Base-by-base conservation (phyloP, 139 green algal genomes). In the Coccomyxa sp. region DNA sequence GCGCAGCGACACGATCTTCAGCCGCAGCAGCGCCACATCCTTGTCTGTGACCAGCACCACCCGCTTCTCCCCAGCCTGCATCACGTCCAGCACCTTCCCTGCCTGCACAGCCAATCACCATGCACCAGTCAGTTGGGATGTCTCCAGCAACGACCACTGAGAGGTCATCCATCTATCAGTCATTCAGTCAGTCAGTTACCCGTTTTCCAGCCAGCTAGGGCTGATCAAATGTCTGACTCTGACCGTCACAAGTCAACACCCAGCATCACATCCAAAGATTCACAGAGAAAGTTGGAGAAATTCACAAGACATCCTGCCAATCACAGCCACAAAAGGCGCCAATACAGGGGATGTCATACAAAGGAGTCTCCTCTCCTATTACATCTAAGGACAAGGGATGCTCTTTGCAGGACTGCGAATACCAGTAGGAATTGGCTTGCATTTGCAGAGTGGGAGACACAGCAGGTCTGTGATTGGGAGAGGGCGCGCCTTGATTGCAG, bases 41-140 rank as follows among this genome's bases (percentile, higher is more conserved):
- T 31, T 80, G 81, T 90, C 81, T 13, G 92, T 96, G 57, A 97
- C 87, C 83, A 97, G 85, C 83, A 97, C 82, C 30, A 95, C 88
- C 32, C 94, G 90, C 3, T 83, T 88, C 28, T 79, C 67, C 1
- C 89, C 86, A 13, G 90, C 87, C 31, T 89, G 88, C 77, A 97
- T 58, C 80, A 97, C 92, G 67, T 97, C 91, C 79, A 92, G 60
- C 77, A 92, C 89, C 58, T 45, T 77, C 66, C 93, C 91, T 9
- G 80, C 88, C 30, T 85, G 66, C 77, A 28, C 27, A 81, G 11
- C 60, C 32, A 83, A 51, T 3, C 38, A 51, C 13, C 79, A 58
- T 58, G 77, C 60, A 71, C 17, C 23, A 32, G 23, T 51, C 0
- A 30, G 58, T 51, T 30, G 27, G 51, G 11, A 57, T 11, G 51